Evolutionary conservation across 83 land plant genomes (phyloP).

Genomic region (Isoetes engelmannii): DNA sequence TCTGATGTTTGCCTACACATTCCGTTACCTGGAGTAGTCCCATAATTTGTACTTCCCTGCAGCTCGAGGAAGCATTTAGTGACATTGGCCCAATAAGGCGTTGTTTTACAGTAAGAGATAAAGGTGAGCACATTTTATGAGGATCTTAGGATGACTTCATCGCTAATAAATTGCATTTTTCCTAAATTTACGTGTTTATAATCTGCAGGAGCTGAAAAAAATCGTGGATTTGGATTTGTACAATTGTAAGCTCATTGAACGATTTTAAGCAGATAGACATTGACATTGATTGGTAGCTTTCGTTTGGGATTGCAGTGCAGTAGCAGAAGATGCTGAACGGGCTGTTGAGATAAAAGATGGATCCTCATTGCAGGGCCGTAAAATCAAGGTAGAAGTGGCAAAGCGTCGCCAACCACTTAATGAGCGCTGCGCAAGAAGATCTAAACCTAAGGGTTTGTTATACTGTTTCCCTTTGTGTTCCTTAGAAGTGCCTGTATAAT

Average conservation of each 20-base stretch:
- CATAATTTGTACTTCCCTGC: conserved; percentile 7
- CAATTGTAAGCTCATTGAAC: conserved; percentile 56
- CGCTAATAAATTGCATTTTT: not conserved
- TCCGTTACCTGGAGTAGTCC: not conserved
- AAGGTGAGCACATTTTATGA: conserved; percentile 31
- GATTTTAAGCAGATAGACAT: not conserved
- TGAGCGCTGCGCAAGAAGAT: conserved; percentile 34
- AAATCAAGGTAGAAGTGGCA: conserved; percentile 58
- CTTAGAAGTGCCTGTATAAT: no score
- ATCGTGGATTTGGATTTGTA: conserved; percentile 67
- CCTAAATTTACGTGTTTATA: not conserved
- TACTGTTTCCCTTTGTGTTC: not conserved
- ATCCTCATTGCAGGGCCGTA: conserved; percentile 43
- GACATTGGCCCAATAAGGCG: conserved; percentile 73
- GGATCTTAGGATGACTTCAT: not conserved
- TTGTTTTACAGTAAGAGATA: conserved; percentile 58
- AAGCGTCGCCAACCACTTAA: conserved; percentile 46
- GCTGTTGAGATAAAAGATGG: conserved; percentile 62
- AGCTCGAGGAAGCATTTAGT: conserved; percentile 69
- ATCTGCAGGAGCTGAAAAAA: conserved; percentile 48
- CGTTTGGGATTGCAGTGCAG: conserved; percentile 39
- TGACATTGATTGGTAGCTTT: not conserved
- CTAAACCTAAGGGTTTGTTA: not conserved
- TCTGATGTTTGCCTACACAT: not conserved
- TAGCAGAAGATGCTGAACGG: conserved; percentile 56